Percentiles rank a stretch among this genome's conserved stretches.
These are phyloP conservation scores for Torulaspora indica DNA, from an alignment of 805 yeast genomes.

Conservation along the genomic window DNA sequence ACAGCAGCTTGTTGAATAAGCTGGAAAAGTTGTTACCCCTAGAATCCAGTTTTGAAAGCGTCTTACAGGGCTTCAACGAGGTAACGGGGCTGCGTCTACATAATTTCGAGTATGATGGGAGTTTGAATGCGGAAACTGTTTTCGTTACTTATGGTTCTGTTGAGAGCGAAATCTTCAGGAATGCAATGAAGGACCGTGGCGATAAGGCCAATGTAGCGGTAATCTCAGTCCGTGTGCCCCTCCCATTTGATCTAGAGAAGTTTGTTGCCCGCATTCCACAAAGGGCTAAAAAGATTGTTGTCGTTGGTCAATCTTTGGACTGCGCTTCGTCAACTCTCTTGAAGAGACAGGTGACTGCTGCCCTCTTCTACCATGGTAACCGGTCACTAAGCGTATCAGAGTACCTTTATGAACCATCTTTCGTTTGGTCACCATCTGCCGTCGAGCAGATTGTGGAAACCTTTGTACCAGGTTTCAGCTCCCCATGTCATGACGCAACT, in stretches of 20 bases:
- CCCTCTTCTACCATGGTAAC: conserved; percentile 49
- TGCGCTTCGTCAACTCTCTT: conserved; percentile 43
- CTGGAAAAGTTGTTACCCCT: conserved; percentile 13
- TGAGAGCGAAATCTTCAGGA: conserved; percentile 53
- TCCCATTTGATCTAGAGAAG: conserved; percentile 66
- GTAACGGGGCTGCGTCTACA: conserved; percentile 24
- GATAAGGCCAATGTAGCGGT: conserved; percentile 50
- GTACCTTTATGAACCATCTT: conserved; percentile 47
- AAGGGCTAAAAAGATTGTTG: conserved; percentile 55
- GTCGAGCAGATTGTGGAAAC: conserved; percentile 46
- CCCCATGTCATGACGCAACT: conserved; percentile 20
- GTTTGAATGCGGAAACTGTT: conserved; percentile 58
- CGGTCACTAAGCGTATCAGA: conserved; percentile 44
- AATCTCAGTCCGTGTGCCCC: conserved; percentile 67
- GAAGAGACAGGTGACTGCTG: conserved; percentile 67
- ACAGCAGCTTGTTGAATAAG: conserved; percentile 13
- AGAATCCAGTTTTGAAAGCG: conserved; percentile 24
- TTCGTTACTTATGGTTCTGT: conserved; percentile 76
- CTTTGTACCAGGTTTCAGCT: conserved; percentile 30
- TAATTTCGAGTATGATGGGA: conserved; percentile 56
- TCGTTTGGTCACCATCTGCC: conserved; percentile 54
- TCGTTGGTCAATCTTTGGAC: conserved; percentile 54
- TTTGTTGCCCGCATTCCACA: conserved; percentile 58
- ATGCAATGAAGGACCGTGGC: conserved; percentile 37
- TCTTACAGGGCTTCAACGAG: conserved; percentile 30